A percentile compares a stretch with the other conserved stretches of the same genome.
Conservation (phyloP, 1,139 yeast genomes). For the Pichia sp. region DNA sequence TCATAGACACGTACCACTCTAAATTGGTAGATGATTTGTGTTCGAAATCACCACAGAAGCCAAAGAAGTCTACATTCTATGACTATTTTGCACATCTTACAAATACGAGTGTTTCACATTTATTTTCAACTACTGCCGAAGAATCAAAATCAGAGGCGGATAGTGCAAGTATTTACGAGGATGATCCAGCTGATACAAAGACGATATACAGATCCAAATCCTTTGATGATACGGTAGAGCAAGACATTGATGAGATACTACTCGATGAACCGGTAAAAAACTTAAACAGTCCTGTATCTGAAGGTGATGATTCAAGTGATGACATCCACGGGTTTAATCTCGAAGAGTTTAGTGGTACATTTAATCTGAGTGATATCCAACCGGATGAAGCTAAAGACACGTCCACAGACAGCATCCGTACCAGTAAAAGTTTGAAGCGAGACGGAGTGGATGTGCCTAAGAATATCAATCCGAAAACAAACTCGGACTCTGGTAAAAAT, state of each 20-base stretch:
- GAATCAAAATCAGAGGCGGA: neutral
- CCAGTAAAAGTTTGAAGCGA: no score
- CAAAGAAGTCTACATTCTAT: neutral
- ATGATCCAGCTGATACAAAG: constrained; percentile 7
- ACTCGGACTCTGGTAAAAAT: neutral
- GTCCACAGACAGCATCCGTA: no score
- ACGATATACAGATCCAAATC: constrained; percentile 17
- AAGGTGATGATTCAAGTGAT: neutral
- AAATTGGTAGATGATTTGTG: neutral
- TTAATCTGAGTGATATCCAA: neutral
- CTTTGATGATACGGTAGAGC: constrained; percentile 10
- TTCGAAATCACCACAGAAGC: neutral
- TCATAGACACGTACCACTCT: neutral
- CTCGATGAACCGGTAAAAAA: neutral
- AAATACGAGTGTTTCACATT: neutral
- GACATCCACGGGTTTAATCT: constrained; percentile 6
- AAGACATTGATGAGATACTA: neutral
- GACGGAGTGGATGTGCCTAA: no score
- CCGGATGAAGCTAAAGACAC: no score
- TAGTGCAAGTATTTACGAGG: constrained; percentile 14
- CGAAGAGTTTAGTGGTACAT: constrained; percentile 10
- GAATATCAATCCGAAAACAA: neutral
- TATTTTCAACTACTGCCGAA: neutral
- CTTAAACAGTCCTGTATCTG: neutral
- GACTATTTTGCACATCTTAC: neutral